Evolutionary conservation across 805 yeast genomes (phyloP), one percentile per base, ranked within the genome.

Genomic region (Vanderwaltozyma tropicalis): DNA sequence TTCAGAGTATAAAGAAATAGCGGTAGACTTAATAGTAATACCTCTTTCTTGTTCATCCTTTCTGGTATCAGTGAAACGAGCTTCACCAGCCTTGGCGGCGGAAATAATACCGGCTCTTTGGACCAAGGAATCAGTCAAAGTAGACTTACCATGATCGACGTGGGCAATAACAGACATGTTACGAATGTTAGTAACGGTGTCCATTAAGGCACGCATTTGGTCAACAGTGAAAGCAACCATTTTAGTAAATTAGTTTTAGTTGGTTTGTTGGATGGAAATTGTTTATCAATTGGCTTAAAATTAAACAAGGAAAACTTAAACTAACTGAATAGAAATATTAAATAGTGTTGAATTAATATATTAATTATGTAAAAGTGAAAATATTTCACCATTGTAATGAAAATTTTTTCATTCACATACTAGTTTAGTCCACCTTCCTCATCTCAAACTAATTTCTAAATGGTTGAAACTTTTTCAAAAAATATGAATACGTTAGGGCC

Each of bases 81-180:
- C 97, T 66, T 89, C 97, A 80, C 97, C 97, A 52, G 97, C 97
- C 76, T 85, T 86, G 63, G 95, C 96, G 62, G 97, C 96, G 42
- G 97, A 89, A 63, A 89, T 89, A 69, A 89, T 89, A 86, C 97
- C 97, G 57, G 97, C 97, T 65, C 82, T 81, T 77, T 88, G 96
- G 62, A 89, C 97, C 67, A 89, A 82, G 52, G 97, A 89, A 73
- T 89, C 97, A 70, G 97, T 87, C 71, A 89, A 80, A 60, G 97
- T 89, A 57, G 96, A 87, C 73, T 89, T 89, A 76, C 97, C 97
- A 79, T 89, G 97, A 79, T 89, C 97, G 82, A 89, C 96, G 79
- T 89, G 97, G 66, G 97, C 97, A 80, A 89, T 92, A 71, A 89
- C 97, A 71, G 96, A 89, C 94, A 89, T 89, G 94, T 89, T 89